Evolutionary conservation across 2,329 filamentous ascomycete species (phyloP).

Genomic region (Teratosphaeria gauchensis): DNA sequence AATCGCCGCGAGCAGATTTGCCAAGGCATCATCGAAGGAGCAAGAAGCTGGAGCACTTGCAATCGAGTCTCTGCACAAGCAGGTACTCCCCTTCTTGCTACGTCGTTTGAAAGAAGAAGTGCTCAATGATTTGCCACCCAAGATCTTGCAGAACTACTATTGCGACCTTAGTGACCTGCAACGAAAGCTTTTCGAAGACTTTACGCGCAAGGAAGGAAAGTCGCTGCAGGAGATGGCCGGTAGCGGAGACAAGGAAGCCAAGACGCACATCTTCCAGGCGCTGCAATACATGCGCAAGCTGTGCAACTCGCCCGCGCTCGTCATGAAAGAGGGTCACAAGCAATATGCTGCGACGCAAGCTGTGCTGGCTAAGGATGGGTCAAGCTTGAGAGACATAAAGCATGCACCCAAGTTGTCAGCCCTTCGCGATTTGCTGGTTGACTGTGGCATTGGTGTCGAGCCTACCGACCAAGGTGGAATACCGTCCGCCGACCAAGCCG

Average conservation of each 20-base stretch:
- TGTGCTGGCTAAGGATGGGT: conserved; percentile 67
- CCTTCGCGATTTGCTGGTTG: conserved; percentile 85
- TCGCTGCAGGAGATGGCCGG: conserved; percentile 76
- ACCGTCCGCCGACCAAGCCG: conserved; percentile 59
- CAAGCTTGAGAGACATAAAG: conserved; percentile 69
- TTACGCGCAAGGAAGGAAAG: conserved; percentile 86
- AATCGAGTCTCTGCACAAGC: conserved; percentile 97
- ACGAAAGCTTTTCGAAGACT: conserved; percentile 91
- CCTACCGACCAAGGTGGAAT: conserved; percentile 38
- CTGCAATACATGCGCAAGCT: conserved; percentile 99
- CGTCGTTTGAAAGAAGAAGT: conserved; percentile 97
- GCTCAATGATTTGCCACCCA: conserved; percentile 87
- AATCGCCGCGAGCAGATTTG: conserved; percentile 86
- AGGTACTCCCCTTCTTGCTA: conserved; percentile 90
- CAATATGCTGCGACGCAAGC: conserved; percentile 82
- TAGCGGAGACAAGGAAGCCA: conserved; percentile 79
- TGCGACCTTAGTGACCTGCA: conserved; percentile 94
- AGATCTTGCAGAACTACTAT: conserved; percentile 99
- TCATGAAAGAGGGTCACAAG: conserved; percentile 88
- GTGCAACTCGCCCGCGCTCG: conserved; percentile 92
- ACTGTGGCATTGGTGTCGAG: conserved; percentile 87
- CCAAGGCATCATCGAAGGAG: conserved; percentile 95
- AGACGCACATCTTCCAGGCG: conserved; percentile 98
- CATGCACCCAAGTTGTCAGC: conserved; percentile 92
- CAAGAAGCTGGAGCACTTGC: conserved; percentile 93